Base-by-base conservation (phyloP, 148 eudicot species). In the Persicaria tinctoria region DNA sequence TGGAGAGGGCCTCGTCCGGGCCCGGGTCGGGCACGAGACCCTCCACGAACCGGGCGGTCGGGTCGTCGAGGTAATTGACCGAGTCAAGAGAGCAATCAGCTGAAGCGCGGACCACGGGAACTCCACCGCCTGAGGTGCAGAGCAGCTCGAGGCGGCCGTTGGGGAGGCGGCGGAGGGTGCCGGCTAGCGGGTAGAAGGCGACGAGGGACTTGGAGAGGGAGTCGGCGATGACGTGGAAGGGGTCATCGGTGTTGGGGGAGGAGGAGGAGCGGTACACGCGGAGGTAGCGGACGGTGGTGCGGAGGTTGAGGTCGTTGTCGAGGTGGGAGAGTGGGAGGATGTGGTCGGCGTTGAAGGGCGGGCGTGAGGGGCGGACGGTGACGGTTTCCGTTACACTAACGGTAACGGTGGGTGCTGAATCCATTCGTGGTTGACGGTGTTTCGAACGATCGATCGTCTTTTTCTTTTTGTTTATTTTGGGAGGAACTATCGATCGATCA, bases 281-380 rank as follows among this genome's bases (percentile, higher is more conserved):
- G 70, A 86, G 79, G 78, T 90, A 90, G 1, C 92, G 96, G 63
- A 90, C 83, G 8, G 86, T 83, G 79, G 85, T 80, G 64, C 79
- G 74, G 82, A 90, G 87, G 81, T 90, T 88, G 77, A 75, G 84
- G 63, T 90, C 96, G 72, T 83, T 88, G 87, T 90, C 96, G 75
- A 90, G 84, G 84, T 88, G 86, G 74, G 96, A 88, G 69, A 90
- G 92, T 11, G 84, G 60, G 62, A 90, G 90, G 80, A 80, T 48
- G 56, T 88, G 90, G 60, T 86, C 76, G 20, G 73, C 41, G 46
- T 59, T 13, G 73, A 80, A 86, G 53, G 89, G 86, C 3, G 86
- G 76, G 3, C 50, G 75, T 3, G 84, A 74, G 1, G 70, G 70
- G 8, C 6, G n/a, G 3, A 66, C 70, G 48, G 70, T 41, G 4